phyloP scores from a whole-genome alignment of 116 monocot genomes.

The Trichopus zeylanicus region DNA sequence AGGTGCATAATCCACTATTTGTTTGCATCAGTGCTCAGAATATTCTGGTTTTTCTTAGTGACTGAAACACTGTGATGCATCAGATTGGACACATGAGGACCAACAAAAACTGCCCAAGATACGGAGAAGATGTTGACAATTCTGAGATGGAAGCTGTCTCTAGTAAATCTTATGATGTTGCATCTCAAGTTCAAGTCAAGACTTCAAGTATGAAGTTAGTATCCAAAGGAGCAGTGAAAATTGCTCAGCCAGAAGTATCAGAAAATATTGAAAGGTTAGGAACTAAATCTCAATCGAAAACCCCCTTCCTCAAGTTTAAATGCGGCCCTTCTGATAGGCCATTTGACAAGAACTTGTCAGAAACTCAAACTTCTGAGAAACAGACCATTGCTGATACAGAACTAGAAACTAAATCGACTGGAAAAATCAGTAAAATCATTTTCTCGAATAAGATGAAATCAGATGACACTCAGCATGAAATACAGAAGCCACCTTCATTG shows the following conservation, averaged over 20 bases:
- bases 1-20: constrained; percentile 31
- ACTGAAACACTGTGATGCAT: constrained; percentile 13
- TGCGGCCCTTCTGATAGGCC: constrained; percentile 45
- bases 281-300: constrained; percentile 28
- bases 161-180: constrained; percentile 36
- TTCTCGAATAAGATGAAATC: constrained; percentile 58
- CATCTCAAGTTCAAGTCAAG: constrained; percentile 37
- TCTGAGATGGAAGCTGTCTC: constrained; percentile 38
- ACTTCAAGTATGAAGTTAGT: constrained; percentile 48
- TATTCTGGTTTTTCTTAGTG: constrained; percentile 5
- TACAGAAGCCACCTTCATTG: constrained; percentile 55
- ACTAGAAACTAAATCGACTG: constrained; percentile 32
- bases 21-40: background rate
- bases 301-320: constrained; percentile 71
- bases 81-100: constrained; percentile 97
- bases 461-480: constrained; percentile 39
- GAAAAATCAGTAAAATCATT: constrained; percentile 58
- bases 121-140: constrained; percentile 71
- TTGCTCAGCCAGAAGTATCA: constrained; percentile 19
- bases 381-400: constrained; percentile 21
- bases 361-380: constrained; percentile 26
- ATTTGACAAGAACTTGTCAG: constrained; percentile 32
- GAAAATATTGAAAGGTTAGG: constrained; percentile 38
- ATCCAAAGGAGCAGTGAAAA: constrained; percentile 23
- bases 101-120: constrained; percentile 95